Conservation (phyloP, 1,284 basidiomycete species). For the Vanrija pseudolonga region DNA sequence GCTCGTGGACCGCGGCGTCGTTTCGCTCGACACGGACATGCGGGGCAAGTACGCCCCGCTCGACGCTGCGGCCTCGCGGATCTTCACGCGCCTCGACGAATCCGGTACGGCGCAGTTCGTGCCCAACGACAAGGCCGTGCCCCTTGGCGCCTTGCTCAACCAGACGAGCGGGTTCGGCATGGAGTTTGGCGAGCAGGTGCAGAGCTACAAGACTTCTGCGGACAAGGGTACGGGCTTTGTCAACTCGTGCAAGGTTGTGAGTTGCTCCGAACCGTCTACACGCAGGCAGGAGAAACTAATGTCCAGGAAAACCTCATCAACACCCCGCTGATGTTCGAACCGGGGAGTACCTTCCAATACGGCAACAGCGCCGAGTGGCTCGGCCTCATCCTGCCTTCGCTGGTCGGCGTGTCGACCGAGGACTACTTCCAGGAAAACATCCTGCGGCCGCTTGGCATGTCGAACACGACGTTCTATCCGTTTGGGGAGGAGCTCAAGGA, state of each 20-base stretch:
- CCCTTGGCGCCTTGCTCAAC: constrained; percentile 28
- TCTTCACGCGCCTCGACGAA: constrained; percentile 18
- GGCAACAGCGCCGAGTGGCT: constrained; percentile 41
- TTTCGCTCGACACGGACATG: constrained; percentile 27
- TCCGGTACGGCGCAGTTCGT: constrained; percentile 16
- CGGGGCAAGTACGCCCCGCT: constrained; percentile 19
- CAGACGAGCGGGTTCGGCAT: constrained; percentile 37
- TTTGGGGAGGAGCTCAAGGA: constrained; percentile 17
- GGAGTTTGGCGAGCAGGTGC: constrained; percentile 28
- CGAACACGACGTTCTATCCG: constrained; percentile 32
- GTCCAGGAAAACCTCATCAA: constrained; percentile 33
- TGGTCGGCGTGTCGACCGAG: constrained; percentile 21
- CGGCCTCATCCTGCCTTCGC: constrained; percentile 27
- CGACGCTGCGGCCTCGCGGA: constrained; percentile 11
- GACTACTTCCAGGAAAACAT: constrained; percentile 29
- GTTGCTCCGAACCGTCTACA: too few species aligned
- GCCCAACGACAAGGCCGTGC: constrained; percentile 15
- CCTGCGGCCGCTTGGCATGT: constrained; percentile 32
- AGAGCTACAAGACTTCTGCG: constrained; percentile 24
- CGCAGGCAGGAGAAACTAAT: background rate
- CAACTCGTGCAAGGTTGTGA: constrained; percentile 35
- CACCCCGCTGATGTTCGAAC: constrained; percentile 28
- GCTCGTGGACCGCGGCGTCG: constrained; percentile 28
- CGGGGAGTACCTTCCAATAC: constrained; percentile 29
- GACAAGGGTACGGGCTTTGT: constrained; percentile 27